Evolutionary conservation across 208 protist species (phyloP), one percentile per base, ranked within the genome.

Genomic region (Leishmania gerbilli): DNA sequence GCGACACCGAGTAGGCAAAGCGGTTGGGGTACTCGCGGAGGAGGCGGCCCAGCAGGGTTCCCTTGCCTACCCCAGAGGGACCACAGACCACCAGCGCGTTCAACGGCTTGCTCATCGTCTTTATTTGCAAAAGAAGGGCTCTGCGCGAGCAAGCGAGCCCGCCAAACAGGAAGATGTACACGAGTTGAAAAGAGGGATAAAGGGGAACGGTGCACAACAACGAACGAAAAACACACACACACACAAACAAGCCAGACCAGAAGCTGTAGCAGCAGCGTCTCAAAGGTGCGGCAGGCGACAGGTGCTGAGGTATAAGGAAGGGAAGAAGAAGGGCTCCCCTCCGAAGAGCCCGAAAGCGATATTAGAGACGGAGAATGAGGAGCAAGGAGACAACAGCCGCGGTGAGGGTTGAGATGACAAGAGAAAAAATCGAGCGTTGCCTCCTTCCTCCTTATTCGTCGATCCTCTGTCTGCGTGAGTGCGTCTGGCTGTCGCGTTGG

Each of bases 31-130:
- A 96, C 56, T 95, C 89, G 49, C 55, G 80, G 74, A 98, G 88
- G 42, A 99, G 91, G 21, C 89, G 87, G 55, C 89, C 81, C 76
- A 99, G 83, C 47, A 99, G 91, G 60, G 98, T 98, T 51, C 94
- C 90, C 86, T 99, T 99, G 71, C 98, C 98, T 4, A 98, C 96
- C 51, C 98, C 98, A 31, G 90, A 95, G 9, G 98, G 98, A 0
- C 98, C 98, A 80, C 92, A 96, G 45, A 99, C 80, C 40, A 98
- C 93, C 74, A 99, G 86, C 27, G 92, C 93, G 64, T 97, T 89
- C 37, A 98, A 83, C 1, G 88, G 83, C 65, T 71, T 82, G 42
- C 58, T 84, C 40, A 72, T 79, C 24, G 60, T 76, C 76, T 85
- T 34, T 31, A 76, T 75, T 34, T 42, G 42, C 58, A 34, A 15